Conservation (phyloP, 768 basidiomycete genomes). For the Dentipellis fragilis region DNA sequence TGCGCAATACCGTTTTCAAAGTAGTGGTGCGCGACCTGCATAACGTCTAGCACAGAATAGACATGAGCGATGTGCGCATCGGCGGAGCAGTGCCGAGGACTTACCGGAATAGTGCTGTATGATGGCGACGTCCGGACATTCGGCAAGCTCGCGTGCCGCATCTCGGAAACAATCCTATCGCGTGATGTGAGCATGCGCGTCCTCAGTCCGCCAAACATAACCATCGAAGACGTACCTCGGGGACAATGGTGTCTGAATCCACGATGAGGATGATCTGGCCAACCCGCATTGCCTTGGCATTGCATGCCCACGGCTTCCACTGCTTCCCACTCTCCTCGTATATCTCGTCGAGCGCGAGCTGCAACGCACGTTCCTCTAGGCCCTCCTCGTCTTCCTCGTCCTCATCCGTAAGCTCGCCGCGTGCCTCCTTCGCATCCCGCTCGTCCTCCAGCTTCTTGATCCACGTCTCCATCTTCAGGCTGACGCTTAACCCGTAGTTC, state of each 20-base stretch:
- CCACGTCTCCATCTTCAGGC: constrained; percentile 46
- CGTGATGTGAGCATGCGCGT: background rate
- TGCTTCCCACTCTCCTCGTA: constrained; percentile 44
- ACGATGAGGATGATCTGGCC: constrained; percentile 76
- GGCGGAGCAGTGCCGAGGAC: constrained; percentile 5
- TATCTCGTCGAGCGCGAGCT: constrained; percentile 65
- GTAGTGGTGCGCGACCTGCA: constrained; percentile 84
- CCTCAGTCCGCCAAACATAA: background rate
- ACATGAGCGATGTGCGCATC: background rate
- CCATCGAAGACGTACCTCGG: constrained; percentile 36
- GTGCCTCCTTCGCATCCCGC: constrained; percentile 22
- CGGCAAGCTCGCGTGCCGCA: constrained; percentile 76
- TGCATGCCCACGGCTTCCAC: constrained; percentile 71
- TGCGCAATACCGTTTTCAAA: constrained; percentile 87
- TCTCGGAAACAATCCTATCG: constrained; percentile 79
- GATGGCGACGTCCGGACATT: constrained; percentile 78
- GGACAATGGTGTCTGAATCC: constrained; percentile 73
- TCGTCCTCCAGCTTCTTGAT: constrained; percentile 37
- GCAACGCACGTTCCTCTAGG: constrained; percentile 65
- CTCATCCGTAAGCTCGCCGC: constrained; percentile 23
- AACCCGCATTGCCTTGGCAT: constrained; percentile 64
- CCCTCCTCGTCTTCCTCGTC: constrained; percentile 32
- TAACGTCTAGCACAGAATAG: constrained; percentile 48
- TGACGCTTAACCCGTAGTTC: constrained; percentile 73
- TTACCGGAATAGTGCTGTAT: constrained; percentile 82